Conservation (phyloP, 345 rosid species). For the Noccaea bulbosa region DNA sequence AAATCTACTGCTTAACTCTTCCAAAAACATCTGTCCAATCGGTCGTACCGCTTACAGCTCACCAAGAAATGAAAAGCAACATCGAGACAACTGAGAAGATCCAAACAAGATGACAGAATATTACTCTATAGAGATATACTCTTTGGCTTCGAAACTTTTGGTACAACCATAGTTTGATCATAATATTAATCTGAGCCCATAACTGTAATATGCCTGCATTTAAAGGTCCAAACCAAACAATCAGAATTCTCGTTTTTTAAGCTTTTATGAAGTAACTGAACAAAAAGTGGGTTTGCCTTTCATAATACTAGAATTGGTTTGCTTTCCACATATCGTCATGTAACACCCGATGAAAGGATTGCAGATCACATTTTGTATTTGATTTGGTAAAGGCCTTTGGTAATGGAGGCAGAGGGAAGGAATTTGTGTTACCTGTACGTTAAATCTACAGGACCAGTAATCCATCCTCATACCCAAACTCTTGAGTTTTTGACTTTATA, state of each 20-base stretch:
- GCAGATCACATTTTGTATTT: not conserved
- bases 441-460: slow-evolving; percentile 19
- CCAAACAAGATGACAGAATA: not conserved
- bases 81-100: not conserved
- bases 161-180: slow-evolving; percentile 15
- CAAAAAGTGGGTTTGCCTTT: not conserved
- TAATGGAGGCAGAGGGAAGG: not conserved
- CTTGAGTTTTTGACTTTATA: not conserved
- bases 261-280: not conserved
- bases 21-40: not conserved
- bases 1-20: slow-evolving; percentile 14
- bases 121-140: not conserved
- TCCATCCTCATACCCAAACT: slow-evolving; percentile 7
- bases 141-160: slow-evolving; percentile 6
- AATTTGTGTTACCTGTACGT: slow-evolving; percentile 32
- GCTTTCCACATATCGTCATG: not conserved
- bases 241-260: not conserved
- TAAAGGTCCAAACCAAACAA: slow-evolving; percentile 3
- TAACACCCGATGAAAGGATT: not conserved
- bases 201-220: slow-evolving; percentile 31
- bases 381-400: not conserved
- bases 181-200: slow-evolving; percentile 4
- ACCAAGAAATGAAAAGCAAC: not conserved
- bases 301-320: not conserved
- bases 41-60: slow-evolving; percentile 17